Evolutionary conservation across 2,329 filamentous ascomycete species (phyloP), one percentile per base, ranked within the genome.

Genomic region (Trichothecium sympodiale): DNA sequence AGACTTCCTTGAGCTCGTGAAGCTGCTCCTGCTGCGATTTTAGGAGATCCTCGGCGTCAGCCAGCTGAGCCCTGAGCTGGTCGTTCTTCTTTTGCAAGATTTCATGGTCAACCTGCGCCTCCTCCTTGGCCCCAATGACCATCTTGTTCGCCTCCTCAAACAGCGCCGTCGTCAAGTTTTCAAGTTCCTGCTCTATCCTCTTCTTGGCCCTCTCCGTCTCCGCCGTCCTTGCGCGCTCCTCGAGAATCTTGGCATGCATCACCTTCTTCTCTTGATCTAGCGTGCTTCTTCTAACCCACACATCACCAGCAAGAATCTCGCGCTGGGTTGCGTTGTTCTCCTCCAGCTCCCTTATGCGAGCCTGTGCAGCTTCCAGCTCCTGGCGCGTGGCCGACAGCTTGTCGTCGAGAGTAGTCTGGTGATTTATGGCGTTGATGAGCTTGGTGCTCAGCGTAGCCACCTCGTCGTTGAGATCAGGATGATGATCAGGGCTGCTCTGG

Each of bases 81-180:
- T 94, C 86, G 49, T 91, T 94, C 53, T 85, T 85, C 51, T 82
- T 83, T 38, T 87, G 79, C 29, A 88, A 65, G 4, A 73, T 71
- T 45, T 95, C 87, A 27, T 86, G 81, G 47, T 95, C 86, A 43
- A 75, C 78, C 41, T 87, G 79, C 8, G 91, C 87, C 42, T 94
- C 85, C 55, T 88, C 86, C 52, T 94, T 85, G 27, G 89, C 89
- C 13, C 49, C 54, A 29, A 89, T 84, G 35, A 98, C 91, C 89
- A 98, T 96, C 69, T 83, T 88, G 62, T 98, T 96, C 34, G 91
- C 91, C 65, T 98, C 89, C 54, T 96, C 87, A 43, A 98, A 98
- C n/a, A 98, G 70, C 18, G 86, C 87, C 2, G 86, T 79, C 0
- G 91, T 96, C 43, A 98, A 60, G 35, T 77, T 84, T 60, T 96